These are phyloP conservation scores for Candida ulmi DNA, from an alignment of 805 yeast species.

Conservation along the genomic window DNA sequence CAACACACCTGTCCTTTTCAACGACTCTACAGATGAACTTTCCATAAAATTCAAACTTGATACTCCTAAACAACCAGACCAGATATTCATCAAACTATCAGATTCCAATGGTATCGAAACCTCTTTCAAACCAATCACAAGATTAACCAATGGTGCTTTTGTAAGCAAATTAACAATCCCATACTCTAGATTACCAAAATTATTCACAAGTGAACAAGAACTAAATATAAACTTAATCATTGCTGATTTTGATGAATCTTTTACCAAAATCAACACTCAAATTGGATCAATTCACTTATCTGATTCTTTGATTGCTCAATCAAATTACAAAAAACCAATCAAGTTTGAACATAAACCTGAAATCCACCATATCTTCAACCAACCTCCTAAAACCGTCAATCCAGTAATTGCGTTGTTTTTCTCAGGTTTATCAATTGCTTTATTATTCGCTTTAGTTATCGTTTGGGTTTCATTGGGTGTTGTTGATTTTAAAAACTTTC, in stretches of 20 bases:
- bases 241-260: constrained; percentile 10
- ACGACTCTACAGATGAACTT: constrained; percentile 9
- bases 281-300: constrained; percentile 19
- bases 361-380: constrained; percentile 22
- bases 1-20: constrained; percentile 10
- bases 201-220: constrained; percentile 13
- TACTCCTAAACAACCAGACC: constrained; percentile 19
- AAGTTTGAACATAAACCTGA: constrained; percentile 21
- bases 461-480: constrained; percentile 16
- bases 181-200: constrained; percentile 18
- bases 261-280: constrained; percentile 1
- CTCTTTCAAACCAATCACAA: constrained; percentile 20
- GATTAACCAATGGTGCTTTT: constrained; percentile 7
- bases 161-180: constrained; percentile 12
- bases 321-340: constrained; percentile 11
- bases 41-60: constrained; percentile 16
- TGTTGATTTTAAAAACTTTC: constrained; percentile 20
- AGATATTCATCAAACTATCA: constrained; percentile 16
- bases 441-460: constrained; percentile 11
- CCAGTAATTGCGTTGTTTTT: constrained; percentile 15
- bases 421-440: constrained; percentile 10
- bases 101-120: constrained; percentile 18
- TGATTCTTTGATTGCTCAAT: constrained; percentile 10
- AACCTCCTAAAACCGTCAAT: constrained; percentile 18
- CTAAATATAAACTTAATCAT: constrained; percentile 14